Evolutionary conservation across 164 flowering plant species (phyloP).

Genomic region (Chimonanthus praecox): DNA sequence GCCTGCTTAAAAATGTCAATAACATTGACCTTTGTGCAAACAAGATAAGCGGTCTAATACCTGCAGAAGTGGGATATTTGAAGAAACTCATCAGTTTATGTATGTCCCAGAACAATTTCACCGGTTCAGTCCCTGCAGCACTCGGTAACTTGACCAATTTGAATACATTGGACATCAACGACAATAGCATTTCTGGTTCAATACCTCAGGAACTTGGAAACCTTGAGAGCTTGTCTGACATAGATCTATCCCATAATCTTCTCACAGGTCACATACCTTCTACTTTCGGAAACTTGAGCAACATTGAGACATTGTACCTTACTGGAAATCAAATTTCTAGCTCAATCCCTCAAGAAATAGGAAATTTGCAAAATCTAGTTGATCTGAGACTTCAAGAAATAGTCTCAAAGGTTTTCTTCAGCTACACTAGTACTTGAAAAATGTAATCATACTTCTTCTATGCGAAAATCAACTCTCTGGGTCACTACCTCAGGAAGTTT

Average conservation of each 20-base stretch:
- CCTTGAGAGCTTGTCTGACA: slow-evolving; percentile 11
- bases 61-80: slow-evolving; percentile 11
- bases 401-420: background rate
- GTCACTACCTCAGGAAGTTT: slow-evolving; percentile 4
- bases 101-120: background rate
- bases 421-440: background rate
- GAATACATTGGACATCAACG: too few relatives aligned
- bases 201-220: slow-evolving; percentile 15
- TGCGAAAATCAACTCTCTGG: background rate
- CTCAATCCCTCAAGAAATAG: slow-evolving; percentile 23
- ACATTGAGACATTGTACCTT: background rate
- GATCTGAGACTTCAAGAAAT: background rate
- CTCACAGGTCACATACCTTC: slow-evolving; percentile 12
- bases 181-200: slow-evolving; percentile 8
- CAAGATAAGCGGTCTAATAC: slow-evolving; percentile 16
- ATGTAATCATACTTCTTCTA: background rate
- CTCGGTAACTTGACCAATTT: background rate
- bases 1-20: slow-evolving; percentile 9
- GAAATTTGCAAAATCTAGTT: slow-evolving; percentile 7
- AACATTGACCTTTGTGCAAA: background rate
- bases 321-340: slow-evolving; percentile 13
- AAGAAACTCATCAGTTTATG: background rate
- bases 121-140: background rate
- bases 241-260: slow-evolving; percentile 13
- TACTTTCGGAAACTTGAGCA: slow-evolving; percentile 15